Conservation (phyloP, 148 eudicot genomes). For the Heliamphora exappendiculata region DNA sequence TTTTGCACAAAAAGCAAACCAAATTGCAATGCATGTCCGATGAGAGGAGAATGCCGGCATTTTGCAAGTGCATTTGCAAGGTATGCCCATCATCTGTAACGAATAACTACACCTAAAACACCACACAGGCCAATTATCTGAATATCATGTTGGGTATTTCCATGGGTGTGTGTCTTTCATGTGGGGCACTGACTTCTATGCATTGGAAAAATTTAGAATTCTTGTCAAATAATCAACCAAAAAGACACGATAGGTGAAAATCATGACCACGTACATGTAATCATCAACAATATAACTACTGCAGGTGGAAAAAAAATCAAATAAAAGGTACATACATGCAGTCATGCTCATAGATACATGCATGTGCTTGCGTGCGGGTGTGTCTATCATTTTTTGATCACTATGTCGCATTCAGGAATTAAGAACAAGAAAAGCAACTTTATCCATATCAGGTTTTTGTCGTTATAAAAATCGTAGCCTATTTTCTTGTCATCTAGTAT, state of each 20-base stretch:
- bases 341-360: neutral
- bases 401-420: neutral
- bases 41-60: conserved; percentile 96
- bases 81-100: conserved; percentile 29
- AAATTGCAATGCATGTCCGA: conserved; percentile 94
- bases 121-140: neutral
- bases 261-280: neutral
- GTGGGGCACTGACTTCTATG: too few species aligned
- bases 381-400: neutral
- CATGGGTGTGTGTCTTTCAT: too few species aligned
- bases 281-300: neutral
- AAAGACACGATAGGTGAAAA: neutral
- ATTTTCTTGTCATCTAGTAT: neutral
- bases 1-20: conserved; percentile 97
- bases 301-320: neutral
- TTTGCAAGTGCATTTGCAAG: conserved; percentile 98
- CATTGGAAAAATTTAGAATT: too few species aligned
- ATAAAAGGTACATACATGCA: neutral
- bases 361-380: neutral
- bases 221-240: neutral
- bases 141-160: neutral
- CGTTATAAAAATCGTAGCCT: neutral
- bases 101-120: neutral
- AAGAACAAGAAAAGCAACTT: conserved; percentile 8
- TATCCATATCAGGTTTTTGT: neutral